Percentiles rank a stretch among this genome's conserved stretches.
These are phyloP conservation scores for Mycena rebaudengoi DNA, from an alignment of 768 basidiomycete genomes.

Conservation along the genomic window DNA sequence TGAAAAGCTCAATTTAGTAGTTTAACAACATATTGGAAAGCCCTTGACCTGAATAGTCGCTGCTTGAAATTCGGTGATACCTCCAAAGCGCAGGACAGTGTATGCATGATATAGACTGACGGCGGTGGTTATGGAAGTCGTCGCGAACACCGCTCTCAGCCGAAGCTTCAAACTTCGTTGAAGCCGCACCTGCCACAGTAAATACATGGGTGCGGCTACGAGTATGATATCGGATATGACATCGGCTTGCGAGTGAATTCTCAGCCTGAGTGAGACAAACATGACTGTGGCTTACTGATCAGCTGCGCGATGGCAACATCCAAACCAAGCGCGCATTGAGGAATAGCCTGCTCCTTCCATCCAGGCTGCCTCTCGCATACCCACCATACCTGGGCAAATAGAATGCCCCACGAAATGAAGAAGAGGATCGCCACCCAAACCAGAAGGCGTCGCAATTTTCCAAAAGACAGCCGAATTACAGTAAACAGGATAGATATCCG, in stretches of 20 bases:
- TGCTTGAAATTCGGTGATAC: slow-evolving; percentile 32
- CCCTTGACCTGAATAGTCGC: slow-evolving; percentile 47
- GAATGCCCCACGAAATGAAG: slow-evolving; percentile 34
- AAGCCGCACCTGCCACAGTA: slow-evolving; percentile 49
- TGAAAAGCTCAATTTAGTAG: background rate
- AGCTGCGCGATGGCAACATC: slow-evolving; percentile 55
- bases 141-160: slow-evolving; percentile 52
- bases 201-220: slow-evolving; percentile 48
- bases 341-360: slow-evolving; percentile 33
- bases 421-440: slow-evolving; percentile 35
- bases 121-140: slow-evolving; percentile 48
- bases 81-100: slow-evolving; percentile 36
- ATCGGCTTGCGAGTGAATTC: background rate
- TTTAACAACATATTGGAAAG: background rate
- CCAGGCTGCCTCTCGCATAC: slow-evolving; percentile 37
- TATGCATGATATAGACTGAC: slow-evolving; percentile 47
- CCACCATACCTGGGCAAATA: slow-evolving; percentile 47
- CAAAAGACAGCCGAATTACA: slow-evolving; percentile 47
- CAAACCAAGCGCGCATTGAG: slow-evolving; percentile 50
- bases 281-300: slow-evolving; percentile 43
- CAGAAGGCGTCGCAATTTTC: slow-evolving; percentile 23
- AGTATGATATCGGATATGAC: slow-evolving; percentile 35
- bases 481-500: slow-evolving; percentile 52
- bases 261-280: background rate
- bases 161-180: slow-evolving; percentile 43